Conservation (phyloP, 495 filamentous ascomycete genomes). For the Halenospora varia region DNA sequence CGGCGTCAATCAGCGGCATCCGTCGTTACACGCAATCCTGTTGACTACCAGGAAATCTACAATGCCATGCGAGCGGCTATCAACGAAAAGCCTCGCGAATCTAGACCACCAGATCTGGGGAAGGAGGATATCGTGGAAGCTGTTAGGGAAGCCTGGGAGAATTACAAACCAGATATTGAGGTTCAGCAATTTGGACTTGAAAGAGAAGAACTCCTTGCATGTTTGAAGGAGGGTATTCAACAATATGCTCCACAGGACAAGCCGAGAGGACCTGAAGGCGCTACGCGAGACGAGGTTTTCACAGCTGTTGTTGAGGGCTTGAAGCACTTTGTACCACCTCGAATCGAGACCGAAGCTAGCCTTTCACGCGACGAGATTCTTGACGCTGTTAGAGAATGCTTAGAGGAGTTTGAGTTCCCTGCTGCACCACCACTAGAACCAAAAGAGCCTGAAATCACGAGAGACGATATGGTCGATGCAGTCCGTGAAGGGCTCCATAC, state of each 20-base stretch:
- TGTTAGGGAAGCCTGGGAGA: slow-evolving; percentile 84
- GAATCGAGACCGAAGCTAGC: slow-evolving; percentile 57
- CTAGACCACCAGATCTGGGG: slow-evolving; percentile 31
- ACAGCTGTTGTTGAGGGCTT: slow-evolving; percentile 77
- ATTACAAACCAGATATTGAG: slow-evolving; percentile 87
- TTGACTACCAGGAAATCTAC: slow-evolving; percentile 78
- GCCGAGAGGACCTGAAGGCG: slow-evolving; percentile 40
- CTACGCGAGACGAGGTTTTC: slow-evolving; percentile 75
- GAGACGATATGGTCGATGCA: slow-evolving; percentile 50
- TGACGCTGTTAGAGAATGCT: slow-evolving; percentile 68
- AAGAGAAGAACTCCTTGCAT: slow-evolving; percentile 80
- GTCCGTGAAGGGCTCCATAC: slow-evolving; percentile 54
- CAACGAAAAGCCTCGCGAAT: slow-evolving; percentile 57
- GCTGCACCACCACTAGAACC: slow-evolving; percentile 36
- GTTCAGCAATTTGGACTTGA: slow-evolving; percentile 85
- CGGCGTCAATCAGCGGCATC: slow-evolving; percentile 56
- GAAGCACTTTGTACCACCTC: slow-evolving; percentile 70
- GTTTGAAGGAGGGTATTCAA: slow-evolving; percentile 76
- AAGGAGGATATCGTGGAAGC: slow-evolving; percentile 82
- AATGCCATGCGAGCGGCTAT: slow-evolving; percentile 74
- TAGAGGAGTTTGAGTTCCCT: slow-evolving; percentile 70
- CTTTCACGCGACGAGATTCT: slow-evolving; percentile 76
- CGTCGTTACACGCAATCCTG: slow-evolving; percentile 29
- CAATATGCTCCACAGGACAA: slow-evolving; percentile 59
- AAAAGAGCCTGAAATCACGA: slow-evolving; percentile 39